These are phyloP conservation scores for Colletotrichum sp. DNA, from an alignment of 2,329 filamentous ascomycete genomes.

Conservation along the genomic window DNA sequence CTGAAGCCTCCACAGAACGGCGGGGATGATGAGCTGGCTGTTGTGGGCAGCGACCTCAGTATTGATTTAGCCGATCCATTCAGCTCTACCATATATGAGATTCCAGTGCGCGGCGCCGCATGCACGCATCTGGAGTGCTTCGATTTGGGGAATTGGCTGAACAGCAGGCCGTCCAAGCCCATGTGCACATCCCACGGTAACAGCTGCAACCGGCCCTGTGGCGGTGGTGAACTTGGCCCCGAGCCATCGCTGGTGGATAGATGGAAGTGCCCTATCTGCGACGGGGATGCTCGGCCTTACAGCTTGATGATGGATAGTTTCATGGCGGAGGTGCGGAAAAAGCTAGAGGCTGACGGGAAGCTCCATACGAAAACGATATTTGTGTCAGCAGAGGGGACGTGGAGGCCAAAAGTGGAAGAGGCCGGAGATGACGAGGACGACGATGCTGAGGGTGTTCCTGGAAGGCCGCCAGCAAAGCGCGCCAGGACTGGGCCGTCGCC, in stretches of 20 bases:
- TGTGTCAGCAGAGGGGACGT: slow-evolving; percentile 34
- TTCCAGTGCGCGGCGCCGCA: slow-evolving; percentile 71
- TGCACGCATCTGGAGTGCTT: slow-evolving; percentile 90
- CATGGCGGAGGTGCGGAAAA: slow-evolving; percentile 64
- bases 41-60: slow-evolving; percentile 62
- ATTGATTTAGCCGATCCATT: slow-evolving; percentile 74
- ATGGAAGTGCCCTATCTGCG: slow-evolving; percentile 90
- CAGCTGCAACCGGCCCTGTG: slow-evolving; percentile 36
- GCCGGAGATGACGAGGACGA: slow-evolving; percentile 29
- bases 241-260: slow-evolving; percentile 68
- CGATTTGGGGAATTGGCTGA: slow-evolving; percentile 82
- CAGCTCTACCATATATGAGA: slow-evolving; percentile 66
- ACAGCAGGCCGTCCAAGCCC: slow-evolving; percentile 61
- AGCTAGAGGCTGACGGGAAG: slow-evolving; percentile 43
- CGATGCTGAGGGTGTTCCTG: neutral
- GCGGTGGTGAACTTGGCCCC: neutral
- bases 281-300: slow-evolving; percentile 75
- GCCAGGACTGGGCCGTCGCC: neutral
- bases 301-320: slow-evolving; percentile 78
- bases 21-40: slow-evolving; percentile 66
- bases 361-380: slow-evolving; percentile 33
- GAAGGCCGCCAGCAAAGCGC: slow-evolving; percentile 13
- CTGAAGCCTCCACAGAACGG: slow-evolving; percentile 37
- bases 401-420: slow-evolving; percentile 35
- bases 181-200: slow-evolving; percentile 43